phyloP scores from a whole-genome alignment of 2,329 filamentous ascomycete genomes.

The Geoglossum cookeanum region DNA sequence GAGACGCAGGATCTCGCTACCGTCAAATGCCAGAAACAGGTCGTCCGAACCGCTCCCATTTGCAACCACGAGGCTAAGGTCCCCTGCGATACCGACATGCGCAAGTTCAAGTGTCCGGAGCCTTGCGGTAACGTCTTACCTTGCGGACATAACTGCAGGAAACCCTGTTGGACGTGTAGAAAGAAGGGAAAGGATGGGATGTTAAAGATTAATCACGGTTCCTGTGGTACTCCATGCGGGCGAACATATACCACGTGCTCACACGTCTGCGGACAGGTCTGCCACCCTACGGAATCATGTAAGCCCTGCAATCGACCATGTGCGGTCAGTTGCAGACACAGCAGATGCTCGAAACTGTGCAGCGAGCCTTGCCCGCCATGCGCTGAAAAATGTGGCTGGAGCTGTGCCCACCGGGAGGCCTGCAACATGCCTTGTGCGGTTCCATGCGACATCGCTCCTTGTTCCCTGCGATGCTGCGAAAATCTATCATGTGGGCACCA shows the following conservation, averaged over 20 bases:
- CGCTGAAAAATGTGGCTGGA: conserved; percentile 35
- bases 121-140: conserved; percentile 26
- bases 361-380: conserved; percentile 43
- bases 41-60: conserved; percentile 29
- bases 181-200: conserved; percentile 16
- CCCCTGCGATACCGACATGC: conserved; percentile 31
- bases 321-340: conserved; percentile 37
- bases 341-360: conserved; percentile 35
- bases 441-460: conserved; percentile 49
- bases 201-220: conserved; percentile 23
- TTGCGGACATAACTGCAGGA: conserved; percentile 41
- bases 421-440: conserved; percentile 42
- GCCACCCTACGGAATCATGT: conserved; percentile 32
- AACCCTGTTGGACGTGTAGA: conserved; percentile 31
- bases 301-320: conserved; percentile 30
- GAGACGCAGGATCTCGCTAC: conserved; percentile 23
- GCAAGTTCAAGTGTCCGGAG: conserved; percentile 27
- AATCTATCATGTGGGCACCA: conserved; percentile 40
- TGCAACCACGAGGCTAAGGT: conserved; percentile 36
- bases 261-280: conserved; percentile 32
- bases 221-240: conserved; percentile 31
- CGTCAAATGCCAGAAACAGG: conserved; percentile 29
- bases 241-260: conserved; percentile 33
- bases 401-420: conserved; percentile 31
- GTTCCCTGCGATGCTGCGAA: conserved; percentile 37